Base-by-base conservation (phyloP, 768 basidiomycete species). In the Termitomyces sp. region DNA sequence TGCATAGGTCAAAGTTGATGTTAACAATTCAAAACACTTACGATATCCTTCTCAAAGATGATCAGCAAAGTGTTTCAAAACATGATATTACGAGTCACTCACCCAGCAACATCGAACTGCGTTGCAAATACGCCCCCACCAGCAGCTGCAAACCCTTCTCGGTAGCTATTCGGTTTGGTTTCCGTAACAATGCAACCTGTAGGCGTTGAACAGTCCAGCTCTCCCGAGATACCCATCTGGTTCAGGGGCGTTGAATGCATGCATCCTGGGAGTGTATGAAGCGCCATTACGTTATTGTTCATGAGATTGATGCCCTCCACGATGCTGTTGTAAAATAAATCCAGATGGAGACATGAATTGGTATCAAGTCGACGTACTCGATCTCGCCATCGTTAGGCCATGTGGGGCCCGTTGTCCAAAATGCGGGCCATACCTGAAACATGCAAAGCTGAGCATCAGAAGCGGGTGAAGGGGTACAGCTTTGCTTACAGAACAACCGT, bases 261-360 rank as follows among this genome's bases (percentile, higher is more conserved):
- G 64, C 80, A 83, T 3, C 80, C 80, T 3, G 68, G 69, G 0
- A 70, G 79, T 0, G 91, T 89, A 69, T 95, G 94, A n/a, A 95
- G 74, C 0, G 92, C 83, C 75, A 89, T 84, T 69, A 92, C 91
- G 65, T 92, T 92, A 64, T 79, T 74, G 8, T 75, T 72, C 73
- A 87, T 83, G 55, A 81, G 67, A 73, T 96, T 95, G 64, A 95
- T 91, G 11, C 85, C 89, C 72, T 96, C 94, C 59, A 95, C 85
- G 37, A 92, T 89, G 67, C 90, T 68, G 81, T 77, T 32, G n/a
- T 46, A 14, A 5, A n/a, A 46, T 43, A 56, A 34, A 11, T 20
- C 3, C 31, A 12, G 12, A n/a, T 14, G 37, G 11, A 61, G 17
- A 36, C 20, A 29, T 38, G n/a, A 6, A 20, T 31, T 40, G 8